Base-by-base conservation (phyloP, 1,284 basidiomycete genomes). In the Puccinia novopanici region DNA sequence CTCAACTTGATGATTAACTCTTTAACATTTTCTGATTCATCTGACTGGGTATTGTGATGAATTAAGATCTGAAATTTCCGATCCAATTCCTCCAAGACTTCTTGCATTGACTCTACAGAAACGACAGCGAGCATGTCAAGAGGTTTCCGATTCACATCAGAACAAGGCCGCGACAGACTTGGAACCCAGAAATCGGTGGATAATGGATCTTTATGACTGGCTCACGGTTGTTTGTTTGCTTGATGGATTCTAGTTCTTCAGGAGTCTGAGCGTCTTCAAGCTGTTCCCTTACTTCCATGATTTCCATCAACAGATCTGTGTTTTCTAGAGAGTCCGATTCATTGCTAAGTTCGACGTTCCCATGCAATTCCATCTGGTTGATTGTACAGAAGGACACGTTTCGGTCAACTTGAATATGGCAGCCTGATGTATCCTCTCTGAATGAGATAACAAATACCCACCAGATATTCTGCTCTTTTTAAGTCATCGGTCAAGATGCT, bases 241-340 rank as follows among this genome's bases (percentile, higher is more conserved):
- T 85, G 42, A 95, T 87, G 8, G 82, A 82, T 22, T 88, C 87
- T 1, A 93, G 88, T 30, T 88, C 87, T 40, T 89, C 87, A 17
- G 87, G 87, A 0, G 85, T 85, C 17, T 85, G 82, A 0, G 92
- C 90, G 50, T 90, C 89, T 81, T 94, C 93, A 37, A 98, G 88
- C 59, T 88, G 88, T 86, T 96, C 94, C 65, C 93, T 87, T n/a
- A 88, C 89, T 83, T 93, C 91, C 89, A 97, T 91, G 63, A 96
- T 89, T 83, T 92, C 90, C 85, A 89, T 88, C 81, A 97, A 88
- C 70, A 97, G 89, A 68, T 88, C 89, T 48, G 89, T 87, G 84
- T 96, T 92, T 9, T 91, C 90, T 40, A 92, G 85, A 75, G 90
- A 89, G 83, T 97, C 94, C 9, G 59, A 30, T 52, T 77, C 75